Evolutionary conservation across 139 green algal genomes (phyloP), one percentile per base, ranked within the genome.

Genomic region (Deuterostichococcus epilithicus): DNA sequence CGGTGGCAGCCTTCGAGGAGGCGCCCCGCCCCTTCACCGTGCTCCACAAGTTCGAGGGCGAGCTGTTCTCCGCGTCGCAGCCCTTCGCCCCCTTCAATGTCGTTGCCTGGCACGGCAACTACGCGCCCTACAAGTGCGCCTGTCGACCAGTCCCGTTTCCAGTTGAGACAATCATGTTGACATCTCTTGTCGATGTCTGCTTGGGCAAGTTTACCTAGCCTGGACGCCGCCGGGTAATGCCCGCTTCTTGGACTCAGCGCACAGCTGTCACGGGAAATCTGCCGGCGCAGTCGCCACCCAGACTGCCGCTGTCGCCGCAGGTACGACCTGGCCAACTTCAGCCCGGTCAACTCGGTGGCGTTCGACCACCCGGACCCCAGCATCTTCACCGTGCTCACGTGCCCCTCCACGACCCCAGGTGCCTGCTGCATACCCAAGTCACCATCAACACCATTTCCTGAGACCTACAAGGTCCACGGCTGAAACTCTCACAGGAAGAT

Each of bases 321-420:
- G 52, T 90, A 90, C 74, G 85, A 90, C 75, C 70, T 90, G 22
- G 36, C 72, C 15, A 82, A 80, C 25, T 87, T 97, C 84, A 95
- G 90, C 78, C 91, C 94, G n/a, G 78, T 97, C 25, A 96, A 96
- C 75, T 37, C 85, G 0, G 89, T 91, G 30, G 68, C 75, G 30
- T 90, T 91, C 44, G 90, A 94, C 87, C 91, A 96, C 78, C 86
- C 93, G 5, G 94, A 98, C 81, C 94, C 94, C 30, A 95, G 88
- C 76, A 97, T 98, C 75, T 98, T 98, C 91, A 98, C 94, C 2
- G 93, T 97, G 42, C 85, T 97, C 45, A 97, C 94, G 6, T 90
- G 87, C 47, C 89, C 90, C 23, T 93, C 89, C 22, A 22, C 76
- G 20, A 77, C 78, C 10, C 88, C 88, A 77, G 88, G 88, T 88